phyloP scores from a whole-genome alignment of 2,329 filamentous ascomycete genomes.

The Aspergillus pseudonomiae region DNA sequence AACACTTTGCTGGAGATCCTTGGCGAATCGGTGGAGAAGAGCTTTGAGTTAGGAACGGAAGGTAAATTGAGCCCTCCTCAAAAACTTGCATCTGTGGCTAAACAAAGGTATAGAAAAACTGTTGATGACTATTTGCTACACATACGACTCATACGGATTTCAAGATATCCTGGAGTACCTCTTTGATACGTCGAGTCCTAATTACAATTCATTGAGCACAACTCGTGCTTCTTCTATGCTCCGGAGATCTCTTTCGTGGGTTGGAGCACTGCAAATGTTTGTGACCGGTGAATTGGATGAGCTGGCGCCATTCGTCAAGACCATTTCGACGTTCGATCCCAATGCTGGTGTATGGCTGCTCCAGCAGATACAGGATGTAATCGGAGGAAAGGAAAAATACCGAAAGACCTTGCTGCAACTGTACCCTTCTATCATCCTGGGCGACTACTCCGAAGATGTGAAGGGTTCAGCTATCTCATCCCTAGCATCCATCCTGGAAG shows the following conservation, averaged over 20 bases:
- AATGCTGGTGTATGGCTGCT: constrained; percentile 41
- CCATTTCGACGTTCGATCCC: constrained; percentile 33
- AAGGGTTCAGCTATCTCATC: constrained; percentile 35
- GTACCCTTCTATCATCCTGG: constrained; percentile 36
- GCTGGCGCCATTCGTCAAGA: constrained; percentile 26
- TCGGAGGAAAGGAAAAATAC: constrained; percentile 26
- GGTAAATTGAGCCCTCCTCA: constrained; percentile 23
- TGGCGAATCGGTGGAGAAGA: constrained; percentile 39
- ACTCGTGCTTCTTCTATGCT: constrained; percentile 40
- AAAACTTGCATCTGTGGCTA: not conserved
- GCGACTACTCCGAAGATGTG: constrained; percentile 27
- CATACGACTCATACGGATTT: constrained; percentile 31
- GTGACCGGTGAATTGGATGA: constrained; percentile 19
- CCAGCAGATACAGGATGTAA: constrained; percentile 31
- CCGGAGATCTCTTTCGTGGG: constrained; percentile 39
- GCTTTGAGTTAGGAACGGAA: constrained; percentile 32
- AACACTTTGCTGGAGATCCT: constrained; percentile 41
- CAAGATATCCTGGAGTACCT: constrained; percentile 30
- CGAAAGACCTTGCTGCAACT: constrained; percentile 29
- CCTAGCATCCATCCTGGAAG: constrained; percentile 37
- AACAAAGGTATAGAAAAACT: constrained; percentile 23
- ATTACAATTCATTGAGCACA: constrained; percentile 31
- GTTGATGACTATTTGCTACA: constrained; percentile 21
- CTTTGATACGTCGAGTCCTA: constrained; percentile 29
- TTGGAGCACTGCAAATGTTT: constrained; percentile 29